Base-by-base conservation (phyloP, 257 asterid species). In the Sherardia arvensis region DNA sequence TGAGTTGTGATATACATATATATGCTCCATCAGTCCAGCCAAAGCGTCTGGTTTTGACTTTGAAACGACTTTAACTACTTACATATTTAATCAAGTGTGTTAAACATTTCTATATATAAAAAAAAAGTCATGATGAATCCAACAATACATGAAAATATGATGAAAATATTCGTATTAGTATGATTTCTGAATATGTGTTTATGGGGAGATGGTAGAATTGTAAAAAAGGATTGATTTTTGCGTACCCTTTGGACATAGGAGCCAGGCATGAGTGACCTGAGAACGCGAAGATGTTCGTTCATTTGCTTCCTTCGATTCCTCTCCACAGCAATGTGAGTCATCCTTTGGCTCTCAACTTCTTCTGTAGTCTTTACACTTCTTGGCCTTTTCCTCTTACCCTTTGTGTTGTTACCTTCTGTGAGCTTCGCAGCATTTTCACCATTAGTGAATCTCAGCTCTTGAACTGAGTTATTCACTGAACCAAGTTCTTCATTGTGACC, bases 261-360 rank as follows among this genome's bases (percentile, higher is more conserved):
- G 68, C 82, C 83, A 20, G 99, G 99, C 99, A 93, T 93, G 81
- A 93, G 96, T 57, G 96, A 81, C 74, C 95, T 84, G 69, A 93
- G 77, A 27, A 87, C 99, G 0, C 87, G 88, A 66, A 93, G 95
- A 77, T 89, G 97, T 20, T 90, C 96, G 60, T 90, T 93, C 96
- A 93, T 93, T 73, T 93, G 99, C 76, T 89, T 93, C 79, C 99
- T 78, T 17, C 99, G 66, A 38, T 93, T 93, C 67, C 99, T 84
- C 34, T 93, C 99, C 1, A 93, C 97, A 0, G 95, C 96, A 6
- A 89, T 93, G 65, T 93, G 99, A 57, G 95, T 89, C 97, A 93
- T 89, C 79, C 99, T 73, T 40, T 92, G 97, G 76, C 95, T 92
- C 79, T 92, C 99, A 17, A 92, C 96, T 75, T 92, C 97, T 69